Base-by-base conservation (phyloP, 441 rosid species). In the Melastoma candidum region DNA sequence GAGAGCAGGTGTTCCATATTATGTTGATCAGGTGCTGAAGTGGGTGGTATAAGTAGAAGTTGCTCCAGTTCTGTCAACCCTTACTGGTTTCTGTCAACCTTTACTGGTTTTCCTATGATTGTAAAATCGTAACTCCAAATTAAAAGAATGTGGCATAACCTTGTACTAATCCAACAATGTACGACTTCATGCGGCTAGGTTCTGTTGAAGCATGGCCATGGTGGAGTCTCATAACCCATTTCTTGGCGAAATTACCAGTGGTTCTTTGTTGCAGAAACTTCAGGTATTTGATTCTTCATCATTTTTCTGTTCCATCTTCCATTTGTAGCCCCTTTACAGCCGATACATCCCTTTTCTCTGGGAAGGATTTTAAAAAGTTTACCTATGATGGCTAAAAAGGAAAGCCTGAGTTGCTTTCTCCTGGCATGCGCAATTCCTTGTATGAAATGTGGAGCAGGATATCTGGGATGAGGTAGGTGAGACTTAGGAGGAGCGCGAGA, bases 391-490 rank as follows among this genome's bases (percentile, higher is more conserved):
- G 22, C 22, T 17, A 17, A 17, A 17, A 17, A 17, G 22, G 36
- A 29, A 29, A 29, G 36, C 36, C 36, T 29, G 36, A 3, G 36
- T 29, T 29, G 36, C 36, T 7, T 29, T 29, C 36, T 29, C 36
- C 36, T 29, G 36, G 7, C 36, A 29, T 29, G 36, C n/a, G 26
- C 41, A 41, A 51, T 51, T 26, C 29, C 45, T 3, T 2, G 36
- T 1, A 51, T 14, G 55, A 51, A 51, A 36, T 29, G 36, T 11
- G 55, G 46, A 3, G 46, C 53, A 93, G 99, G 95, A 86, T 82
- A 86, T 93, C 27, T 93, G 99, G 99, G 97, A 93, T 77, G 99
- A 93, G 73, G 97, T 93, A 58, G 99, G 97, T 66, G 97, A 93
- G 74, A 76, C 63, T 46, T 96, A 93, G 44, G 96, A 81, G 64